Evolutionary conservation across 1,284 basidiomycete species (phyloP), one percentile per base, ranked within the genome.

Genomic region (Rhizopogon parksii): DNA sequence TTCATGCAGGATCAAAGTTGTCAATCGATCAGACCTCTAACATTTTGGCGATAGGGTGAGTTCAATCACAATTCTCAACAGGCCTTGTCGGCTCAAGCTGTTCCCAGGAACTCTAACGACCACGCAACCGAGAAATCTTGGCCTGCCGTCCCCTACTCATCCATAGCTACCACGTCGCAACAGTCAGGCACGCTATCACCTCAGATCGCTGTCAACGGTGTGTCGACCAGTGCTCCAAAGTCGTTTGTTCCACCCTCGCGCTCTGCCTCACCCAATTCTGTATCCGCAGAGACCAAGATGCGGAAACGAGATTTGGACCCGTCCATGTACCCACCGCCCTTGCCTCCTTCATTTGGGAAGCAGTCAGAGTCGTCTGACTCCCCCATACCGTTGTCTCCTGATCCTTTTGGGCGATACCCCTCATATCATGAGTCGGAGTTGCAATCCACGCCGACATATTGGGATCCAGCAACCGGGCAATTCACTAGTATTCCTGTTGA

Each of bases 361-460:
- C 55, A 55, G 40, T 40, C 37, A 35, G 53, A 37, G 38, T 52
- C 40, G 60, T 49, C 78, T 72, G 36, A 80, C 78, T 51, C 66
- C 77, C 49, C 63, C 37, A 83, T 89, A 51, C 87, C 87, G 30
- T 70, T 88, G 17, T 86, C 86, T 6, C 84, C 87, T 6, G 87
- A 89, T 68, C 86, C 87, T 30, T 89, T 89, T 61, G 81, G 83
- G 15, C 75, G 86, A 24, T 83, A 78, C 59, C 74, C 86, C 15
- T 83, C 82, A 0, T 63, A 73, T 12, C 63, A 71, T 32, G 73
- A 75, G 39, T 47, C 59, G 36, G 58, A 64, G 12, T 35, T 57
- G 1, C 47, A 50, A 21, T 60, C 59, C 8, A 53, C 68, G 30
- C 61, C 60, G 61, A 56, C 64, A 8, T 71, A 74, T 50, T 77